Percentiles rank a stretch among this genome's conserved stretches.
Conservation (phyloP, 805 yeast species). For the Zygosaccharomyces siamensis region DNA sequence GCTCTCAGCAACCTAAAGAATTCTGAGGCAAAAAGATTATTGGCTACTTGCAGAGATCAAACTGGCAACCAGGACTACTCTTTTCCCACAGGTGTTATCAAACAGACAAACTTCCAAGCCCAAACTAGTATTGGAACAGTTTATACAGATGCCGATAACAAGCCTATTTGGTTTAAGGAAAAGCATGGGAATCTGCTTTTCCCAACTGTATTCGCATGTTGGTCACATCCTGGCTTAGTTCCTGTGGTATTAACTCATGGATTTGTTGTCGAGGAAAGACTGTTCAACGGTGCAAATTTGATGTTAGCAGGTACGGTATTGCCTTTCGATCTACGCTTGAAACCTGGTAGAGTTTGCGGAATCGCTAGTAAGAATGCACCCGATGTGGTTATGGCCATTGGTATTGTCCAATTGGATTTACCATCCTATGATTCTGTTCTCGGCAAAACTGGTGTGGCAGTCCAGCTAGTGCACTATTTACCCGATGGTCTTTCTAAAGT, state of each 20-base stretch:
- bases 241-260: conserved; percentile 70
- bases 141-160: conserved; percentile 56
- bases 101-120: conserved; percentile 60
- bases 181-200: conserved; percentile 47
- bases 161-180: conserved; percentile 69
- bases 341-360: conserved; percentile 61
- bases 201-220: conserved; percentile 71
- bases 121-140: conserved; percentile 54
- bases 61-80: conserved; percentile 40
- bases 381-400: conserved; percentile 65
- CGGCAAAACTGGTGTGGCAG: conserved; percentile 78
- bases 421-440: conserved; percentile 41
- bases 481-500: conserved; percentile 59
- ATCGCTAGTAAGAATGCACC: conserved; percentile 60
- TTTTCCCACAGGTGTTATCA: conserved; percentile 39
- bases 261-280: conserved; percentile 54
- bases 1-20: conserved; percentile 75
- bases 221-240: conserved; percentile 62
- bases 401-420: conserved; percentile 51
- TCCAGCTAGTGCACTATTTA: conserved; percentile 58
- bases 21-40: conserved; percentile 58
- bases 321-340: conserved; percentile 48
- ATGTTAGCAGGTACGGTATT: conserved; percentile 68
- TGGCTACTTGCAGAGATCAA: conserved; percentile 39
- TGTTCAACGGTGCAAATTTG: conserved; percentile 76